A percentile compares a stretch with the other conserved stretches of the same genome.
Evolutionary conservation across 768 basidiomycete species (phyloP).

Genomic region (Pisolithus sp.): DNA sequence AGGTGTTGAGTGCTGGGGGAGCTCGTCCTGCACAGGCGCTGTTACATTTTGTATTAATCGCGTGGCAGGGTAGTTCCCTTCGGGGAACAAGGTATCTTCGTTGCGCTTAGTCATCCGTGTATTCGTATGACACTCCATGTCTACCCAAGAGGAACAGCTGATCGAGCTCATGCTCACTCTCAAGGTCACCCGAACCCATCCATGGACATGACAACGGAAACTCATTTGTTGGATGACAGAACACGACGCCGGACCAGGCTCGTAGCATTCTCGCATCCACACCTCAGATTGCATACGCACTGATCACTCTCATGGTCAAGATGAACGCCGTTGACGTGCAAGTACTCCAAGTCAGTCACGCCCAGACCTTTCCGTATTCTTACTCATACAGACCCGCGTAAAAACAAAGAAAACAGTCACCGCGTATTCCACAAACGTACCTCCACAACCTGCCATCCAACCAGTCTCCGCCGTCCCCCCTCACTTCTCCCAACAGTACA

Average conservation of each 20-base stretch:
- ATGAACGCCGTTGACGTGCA: constrained; percentile 70
- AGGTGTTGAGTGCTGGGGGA: too few species aligned
- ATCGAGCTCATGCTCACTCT: constrained; percentile 71
- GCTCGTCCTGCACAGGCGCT: too few species aligned
- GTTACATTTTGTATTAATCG: too few species aligned
- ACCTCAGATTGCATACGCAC: constrained; percentile 70
- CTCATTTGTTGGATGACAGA: constrained; percentile 33
- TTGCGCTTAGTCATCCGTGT: not conserved
- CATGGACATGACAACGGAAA: not conserved
- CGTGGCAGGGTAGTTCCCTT: not conserved
- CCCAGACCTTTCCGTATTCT: not conserved
- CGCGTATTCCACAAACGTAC: constrained; percentile 34
- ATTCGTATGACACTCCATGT: constrained; percentile 43
- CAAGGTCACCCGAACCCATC: constrained; percentile 41
- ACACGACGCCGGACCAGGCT: constrained; percentile 69
- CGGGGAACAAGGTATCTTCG: not conserved
- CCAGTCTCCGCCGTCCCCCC: constrained; percentile 42
- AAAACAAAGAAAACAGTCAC: constrained; percentile 53
- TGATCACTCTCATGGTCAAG: constrained; percentile 72
- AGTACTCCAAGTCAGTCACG: constrained; percentile 57
- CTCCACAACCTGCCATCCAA: constrained; percentile 11
- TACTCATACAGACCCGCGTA: not conserved
- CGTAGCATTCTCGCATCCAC: constrained; percentile 62
- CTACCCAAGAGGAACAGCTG: constrained; percentile 58
- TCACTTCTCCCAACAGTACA: constrained; percentile 27